phyloP scores from a whole-genome alignment of 176 grass and related monocot genomes.

The Cenchrus americanus region DNA sequence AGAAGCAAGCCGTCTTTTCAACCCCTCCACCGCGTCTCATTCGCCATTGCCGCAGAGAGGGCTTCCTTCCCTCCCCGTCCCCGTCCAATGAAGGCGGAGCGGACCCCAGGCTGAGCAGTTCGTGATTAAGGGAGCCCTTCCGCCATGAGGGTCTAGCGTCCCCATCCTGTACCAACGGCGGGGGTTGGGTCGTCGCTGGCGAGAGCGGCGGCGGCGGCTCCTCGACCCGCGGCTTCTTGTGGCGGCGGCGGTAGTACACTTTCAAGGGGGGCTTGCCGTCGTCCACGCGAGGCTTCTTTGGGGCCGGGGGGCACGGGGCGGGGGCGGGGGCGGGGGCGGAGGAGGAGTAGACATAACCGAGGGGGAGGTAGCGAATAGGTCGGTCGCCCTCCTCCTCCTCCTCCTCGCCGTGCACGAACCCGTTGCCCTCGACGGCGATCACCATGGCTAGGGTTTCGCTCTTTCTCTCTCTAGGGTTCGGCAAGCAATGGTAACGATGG shows the following conservation, averaged over 20 bases:
- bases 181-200: conserved; percentile 8
- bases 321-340: conserved; percentile 26
- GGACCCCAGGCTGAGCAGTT: conserved; percentile 50
- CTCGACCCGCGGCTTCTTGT: conserved; percentile 49
- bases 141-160: conserved; percentile 35
- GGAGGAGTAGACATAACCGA: conserved; percentile 84
- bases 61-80: conserved; percentile 16
- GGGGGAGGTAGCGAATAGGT: conserved; percentile 71
- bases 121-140: conserved; percentile 49
- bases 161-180: not conserved
- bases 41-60: conserved; percentile 2
- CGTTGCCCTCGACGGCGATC: conserved; percentile 59
- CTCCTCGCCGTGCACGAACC: conserved; percentile 58
- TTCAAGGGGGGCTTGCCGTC: conserved; percentile 30
- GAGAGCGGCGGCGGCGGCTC: not conserved
- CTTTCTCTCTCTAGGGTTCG: conserved; percentile 40
- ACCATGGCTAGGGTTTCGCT: conserved; percentile 61
- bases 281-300: conserved; percentile 46
- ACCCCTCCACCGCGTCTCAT: conserved; percentile 21
- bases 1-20: conserved; percentile 33
- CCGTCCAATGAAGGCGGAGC: conserved; percentile 42
- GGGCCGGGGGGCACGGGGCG: conserved; percentile 44
- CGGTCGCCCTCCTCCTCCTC: conserved; percentile 44
- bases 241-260: conserved; percentile 55
- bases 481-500: conserved; percentile 16